Evolutionary conservation across 768 basidiomycete species (phyloP).

Genomic region (Mrakia gelida): DNA sequence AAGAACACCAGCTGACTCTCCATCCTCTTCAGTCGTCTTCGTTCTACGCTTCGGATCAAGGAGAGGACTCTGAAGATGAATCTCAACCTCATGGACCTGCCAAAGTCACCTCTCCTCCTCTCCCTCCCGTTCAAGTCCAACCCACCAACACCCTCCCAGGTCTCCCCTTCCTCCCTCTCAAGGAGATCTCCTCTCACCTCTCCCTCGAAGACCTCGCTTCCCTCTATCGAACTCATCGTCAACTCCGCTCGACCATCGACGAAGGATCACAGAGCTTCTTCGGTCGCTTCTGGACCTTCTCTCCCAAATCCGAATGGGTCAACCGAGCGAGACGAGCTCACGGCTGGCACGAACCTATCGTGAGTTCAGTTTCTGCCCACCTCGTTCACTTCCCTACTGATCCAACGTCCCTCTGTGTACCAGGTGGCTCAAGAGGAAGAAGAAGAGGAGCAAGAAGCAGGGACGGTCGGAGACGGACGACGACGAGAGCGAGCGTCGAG

Average conservation of each 20-base stretch:
- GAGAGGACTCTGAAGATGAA: conserved; percentile 10
- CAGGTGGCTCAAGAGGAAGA: not conserved
- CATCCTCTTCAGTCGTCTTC: not conserved
- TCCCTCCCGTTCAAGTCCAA: not conserved
- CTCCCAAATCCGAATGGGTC: conserved; percentile 1
- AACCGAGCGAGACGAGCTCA: not conserved
- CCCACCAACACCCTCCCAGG: not conserved
- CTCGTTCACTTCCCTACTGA: too few species aligned
- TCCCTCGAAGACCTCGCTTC: not conserved
- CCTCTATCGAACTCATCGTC: conserved; percentile 6
- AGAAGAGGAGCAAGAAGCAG: not conserved
- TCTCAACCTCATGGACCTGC: not conserved
- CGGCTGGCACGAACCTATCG: not conserved
- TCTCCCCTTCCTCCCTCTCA: not conserved
- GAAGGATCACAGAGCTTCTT: not conserved
- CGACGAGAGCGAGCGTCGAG: not conserved
- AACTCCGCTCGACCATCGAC: conserved; percentile 6
- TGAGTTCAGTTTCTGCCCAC: too few species aligned
- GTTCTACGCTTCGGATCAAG: conserved; percentile 15
- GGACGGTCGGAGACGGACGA: not conserved
- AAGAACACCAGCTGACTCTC: not conserved
- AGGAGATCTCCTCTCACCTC: not conserved
- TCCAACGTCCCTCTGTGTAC: too few species aligned
- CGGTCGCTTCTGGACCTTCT: not conserved
- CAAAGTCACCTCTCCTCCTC: not conserved